Evolutionary conservation across 495 filamentous ascomycete species (phyloP), one percentile per base, ranked within the genome.

Genomic region (Neurospora tetrasperma): DNA sequence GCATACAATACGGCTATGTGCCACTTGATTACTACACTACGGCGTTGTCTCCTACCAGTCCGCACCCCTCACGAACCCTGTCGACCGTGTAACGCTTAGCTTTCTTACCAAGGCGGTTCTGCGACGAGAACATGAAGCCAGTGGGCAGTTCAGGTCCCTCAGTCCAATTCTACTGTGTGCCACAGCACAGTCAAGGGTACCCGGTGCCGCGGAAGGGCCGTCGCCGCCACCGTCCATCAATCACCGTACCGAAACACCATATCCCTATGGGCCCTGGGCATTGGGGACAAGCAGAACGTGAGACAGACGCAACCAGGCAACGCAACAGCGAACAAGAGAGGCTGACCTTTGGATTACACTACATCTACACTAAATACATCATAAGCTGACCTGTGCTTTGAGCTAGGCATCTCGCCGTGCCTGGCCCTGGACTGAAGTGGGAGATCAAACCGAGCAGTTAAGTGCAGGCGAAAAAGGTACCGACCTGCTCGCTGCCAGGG

Each of bases 121-220:
- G 71, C 66, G 71, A 70, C 71, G 23, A 72, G 59, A 42, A 42
- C 59, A 20, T 71, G n/a, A 66, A 35, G 54, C 27, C 54, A 66
- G 54, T 62, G 54, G 46, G 46, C 20, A 62, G 23, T 62, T 23
- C 23, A 31, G 54, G 54, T 31, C 54, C 23, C 46, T 54, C 48
- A 59, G 27, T 27, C 20, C 46, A 48, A 9, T 48, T 23, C n/a
- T 20, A 48, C 6, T 39, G 39, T 39, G 7, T 39, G 6, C 20
- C 46, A 20, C 46, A 54, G 20, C 46, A 27, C 46, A 27, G 46
- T 54, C 46, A 31, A 66, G 54, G 54, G 54, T 66, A 66, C 54
- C 54, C 14, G 27, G 54, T 66, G 27, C 54, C 27, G 54, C 54
- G 54, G 54, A 66, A 66, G 54, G 31, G 54, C 54, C 54, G 27